Percentiles rank a stretch among this genome's conserved stretches.
These are phyloP conservation scores for Phytophthora nicotianae DNA, from an alignment of 352 stramenopile species.

Conservation along the genomic window DNA sequence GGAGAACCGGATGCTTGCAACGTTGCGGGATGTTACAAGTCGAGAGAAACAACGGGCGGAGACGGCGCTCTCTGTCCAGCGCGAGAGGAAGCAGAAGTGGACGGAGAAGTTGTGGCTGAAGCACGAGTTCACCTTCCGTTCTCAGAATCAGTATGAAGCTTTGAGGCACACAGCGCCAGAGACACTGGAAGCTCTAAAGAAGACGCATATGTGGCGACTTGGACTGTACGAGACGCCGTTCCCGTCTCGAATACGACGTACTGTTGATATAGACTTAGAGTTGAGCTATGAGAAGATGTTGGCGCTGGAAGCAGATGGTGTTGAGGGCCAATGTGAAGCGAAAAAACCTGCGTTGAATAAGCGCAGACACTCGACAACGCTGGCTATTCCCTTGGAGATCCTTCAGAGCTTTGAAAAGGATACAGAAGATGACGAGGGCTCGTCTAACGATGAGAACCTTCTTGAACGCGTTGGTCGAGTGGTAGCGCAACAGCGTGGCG, in stretches of 20 bases:
- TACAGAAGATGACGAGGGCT: constrained; percentile 22
- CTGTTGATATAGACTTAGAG: constrained; percentile 56
- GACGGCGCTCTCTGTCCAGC: constrained; percentile 21
- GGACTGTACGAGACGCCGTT: constrained; percentile 70
- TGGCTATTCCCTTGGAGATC: constrained; percentile 47
- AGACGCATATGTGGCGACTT: constrained; percentile 51
- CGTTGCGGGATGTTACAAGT: constrained; percentile 47
- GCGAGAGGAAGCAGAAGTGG: constrained; percentile 48
- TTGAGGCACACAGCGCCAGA: constrained; percentile 36
- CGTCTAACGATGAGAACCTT: constrained; percentile 39
- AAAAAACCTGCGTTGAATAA: not conserved
- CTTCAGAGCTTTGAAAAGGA: constrained; percentile 43
- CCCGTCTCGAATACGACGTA: constrained; percentile 61
- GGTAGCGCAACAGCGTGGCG: constrained; percentile 71
- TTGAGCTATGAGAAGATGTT: constrained; percentile 30
- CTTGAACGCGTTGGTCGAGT: constrained; percentile 75
- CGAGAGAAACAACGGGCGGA: constrained; percentile 46
- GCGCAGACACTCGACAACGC: constrained; percentile 22
- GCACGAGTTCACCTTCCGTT: constrained; percentile 73
- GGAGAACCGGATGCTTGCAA: constrained; percentile 77
- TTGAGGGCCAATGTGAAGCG: not conserved
- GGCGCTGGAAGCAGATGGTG: constrained; percentile 6
- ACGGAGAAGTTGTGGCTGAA: constrained; percentile 61
- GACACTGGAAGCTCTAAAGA: constrained; percentile 35
- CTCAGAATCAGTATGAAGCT: constrained; percentile 59